Evolutionary conservation across 2,329 filamentous ascomycete genomes (phyloP).

Genomic region (Cladophialophora immunda): DNA sequence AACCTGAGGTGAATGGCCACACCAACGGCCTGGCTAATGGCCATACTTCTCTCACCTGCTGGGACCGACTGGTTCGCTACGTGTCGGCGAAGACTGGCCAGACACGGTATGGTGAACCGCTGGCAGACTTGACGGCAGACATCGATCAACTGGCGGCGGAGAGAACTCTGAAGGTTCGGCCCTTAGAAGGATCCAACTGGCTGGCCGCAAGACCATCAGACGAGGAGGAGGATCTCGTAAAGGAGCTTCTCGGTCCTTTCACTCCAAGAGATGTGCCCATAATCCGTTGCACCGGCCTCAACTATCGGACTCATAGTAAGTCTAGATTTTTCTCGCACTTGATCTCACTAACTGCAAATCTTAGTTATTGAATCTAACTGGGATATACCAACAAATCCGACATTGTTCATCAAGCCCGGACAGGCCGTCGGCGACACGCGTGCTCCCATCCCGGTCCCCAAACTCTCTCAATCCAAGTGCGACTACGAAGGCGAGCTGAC

Average conservation of each 20-base stretch:
- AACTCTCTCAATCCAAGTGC: constrained; percentile 46
- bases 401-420: constrained; percentile 50
- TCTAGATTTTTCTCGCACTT: background rate
- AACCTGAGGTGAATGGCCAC: background rate
- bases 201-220: background rate
- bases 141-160: background rate
- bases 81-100: background rate
- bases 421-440: constrained; percentile 45
- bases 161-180: background rate
- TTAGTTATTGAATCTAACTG: background rate
- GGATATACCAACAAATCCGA: constrained; percentile 42
- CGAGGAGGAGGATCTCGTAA: background rate
- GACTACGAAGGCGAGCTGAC: constrained; percentile 14
- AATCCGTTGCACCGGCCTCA: constrained; percentile 58
- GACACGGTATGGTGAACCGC: constrained; percentile 2
- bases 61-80: constrained; percentile 11
- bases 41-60: background rate
- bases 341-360: background rate
- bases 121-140: background rate
- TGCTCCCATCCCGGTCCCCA: constrained; percentile 42
- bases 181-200: background rate
- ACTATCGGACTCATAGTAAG: constrained; percentile 56
- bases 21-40: background rate
- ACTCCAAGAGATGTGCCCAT: constrained; percentile 60
- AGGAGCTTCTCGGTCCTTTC: constrained; percentile 3